phyloP scores from a whole-genome alignment of 495 filamentous ascomycete species.

The Penicillium atrosanguineum region DNA sequence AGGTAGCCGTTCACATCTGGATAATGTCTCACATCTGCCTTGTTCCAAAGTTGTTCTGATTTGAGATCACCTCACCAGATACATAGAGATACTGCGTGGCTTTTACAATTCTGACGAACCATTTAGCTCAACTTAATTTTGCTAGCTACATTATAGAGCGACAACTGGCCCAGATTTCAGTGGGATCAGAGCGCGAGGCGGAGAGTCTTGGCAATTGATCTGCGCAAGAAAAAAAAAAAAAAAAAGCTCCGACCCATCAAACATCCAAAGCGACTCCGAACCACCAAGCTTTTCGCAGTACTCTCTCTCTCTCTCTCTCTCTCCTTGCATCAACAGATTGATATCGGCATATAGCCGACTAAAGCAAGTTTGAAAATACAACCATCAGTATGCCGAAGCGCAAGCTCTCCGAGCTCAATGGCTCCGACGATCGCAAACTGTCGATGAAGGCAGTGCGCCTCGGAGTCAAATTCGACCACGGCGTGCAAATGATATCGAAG shows the following conservation, averaged over 20 bases:
- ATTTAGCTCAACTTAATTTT: not conserved
- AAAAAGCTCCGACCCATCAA: conserved; percentile 8
- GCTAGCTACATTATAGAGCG: not conserved
- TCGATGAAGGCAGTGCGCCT: conserved; percentile 40
- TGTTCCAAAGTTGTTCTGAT: too few species aligned
- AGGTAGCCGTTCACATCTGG: too few species aligned
- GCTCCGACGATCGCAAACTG: conserved; percentile 23
- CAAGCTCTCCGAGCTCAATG: conserved; percentile 40
- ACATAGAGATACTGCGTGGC: too few species aligned
- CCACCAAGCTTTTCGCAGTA: not conserved
- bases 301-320: not conserved
- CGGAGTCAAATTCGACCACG: conserved; percentile 54
- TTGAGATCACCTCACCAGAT: too few species aligned
- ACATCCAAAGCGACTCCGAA: not conserved
- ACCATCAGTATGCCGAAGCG: conserved; percentile 46
- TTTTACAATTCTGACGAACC: too few species aligned
- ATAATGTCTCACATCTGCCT: too few species aligned
- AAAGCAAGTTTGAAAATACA: not conserved
- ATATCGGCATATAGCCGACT: not conserved
- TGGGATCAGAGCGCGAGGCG: conserved; percentile 4
- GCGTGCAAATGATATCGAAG: conserved; percentile 58
- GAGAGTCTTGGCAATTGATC: conserved; percentile 25
- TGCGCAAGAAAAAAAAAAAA: conserved; percentile 25
- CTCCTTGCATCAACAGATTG: not conserved
- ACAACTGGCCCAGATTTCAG: not conserved